These are phyloP conservation scores for Agrocybe praecox DNA, from an alignment of 768 basidiomycete genomes.

Conservation along the genomic window DNA sequence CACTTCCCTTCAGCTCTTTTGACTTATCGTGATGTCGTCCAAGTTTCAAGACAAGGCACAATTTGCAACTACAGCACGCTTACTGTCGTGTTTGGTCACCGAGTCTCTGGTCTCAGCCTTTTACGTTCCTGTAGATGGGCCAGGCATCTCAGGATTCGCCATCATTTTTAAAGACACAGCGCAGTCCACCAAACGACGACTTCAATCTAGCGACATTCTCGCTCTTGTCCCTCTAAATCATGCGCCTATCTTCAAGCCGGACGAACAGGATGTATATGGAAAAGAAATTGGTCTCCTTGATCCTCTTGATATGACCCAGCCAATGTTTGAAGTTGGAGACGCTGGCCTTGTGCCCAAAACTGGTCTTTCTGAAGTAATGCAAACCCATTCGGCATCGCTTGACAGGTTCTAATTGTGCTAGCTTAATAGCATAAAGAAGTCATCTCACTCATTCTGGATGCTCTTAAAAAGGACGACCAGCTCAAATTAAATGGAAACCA, in stretches of 20 bases:
- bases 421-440: constrained; percentile 30
- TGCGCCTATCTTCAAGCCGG: constrained; percentile 45
- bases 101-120: constrained; percentile 53
- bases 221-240: constrained; percentile 50
- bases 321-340: constrained; percentile 34
- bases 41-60: constrained; percentile 40
- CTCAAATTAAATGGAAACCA: constrained; percentile 19
- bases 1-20: too few relatives aligned
- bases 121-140: constrained; percentile 40
- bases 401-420: constrained; percentile 1
- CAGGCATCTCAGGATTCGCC: constrained; percentile 38
- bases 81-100: constrained; percentile 60
- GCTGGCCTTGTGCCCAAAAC: not conserved
- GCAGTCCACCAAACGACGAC: constrained; percentile 25
- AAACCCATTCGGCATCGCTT: not conserved
- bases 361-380: not conserved
- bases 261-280: constrained; percentile 29
- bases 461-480: constrained; percentile 29
- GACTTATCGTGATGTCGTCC: not conserved
- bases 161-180: constrained; percentile 38
- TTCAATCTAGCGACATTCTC: constrained; percentile 39
- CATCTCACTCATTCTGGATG: constrained; percentile 22
- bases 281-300: constrained; percentile 51
- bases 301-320: constrained; percentile 54
- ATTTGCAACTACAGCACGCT: constrained; percentile 49